A percentile compares a stretch with the other conserved stretches of the same genome.
Conservation (phyloP, 441 rosid genomes). For the Raphanus hybrid region DNA sequence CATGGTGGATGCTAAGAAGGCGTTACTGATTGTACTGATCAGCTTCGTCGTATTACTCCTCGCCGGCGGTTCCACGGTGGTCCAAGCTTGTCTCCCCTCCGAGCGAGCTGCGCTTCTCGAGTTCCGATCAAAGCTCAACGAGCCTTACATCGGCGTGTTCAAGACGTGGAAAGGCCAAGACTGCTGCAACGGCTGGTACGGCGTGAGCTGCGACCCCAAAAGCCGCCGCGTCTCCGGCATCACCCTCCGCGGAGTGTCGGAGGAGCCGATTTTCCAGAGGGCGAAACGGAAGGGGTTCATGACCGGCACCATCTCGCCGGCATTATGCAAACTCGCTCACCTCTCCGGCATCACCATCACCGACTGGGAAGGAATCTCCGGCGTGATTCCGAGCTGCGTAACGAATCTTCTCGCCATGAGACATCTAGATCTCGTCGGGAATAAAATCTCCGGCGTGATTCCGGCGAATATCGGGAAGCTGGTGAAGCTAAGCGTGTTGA, state of each 20-base stretch:
- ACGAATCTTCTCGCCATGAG: conserved; percentile 60
- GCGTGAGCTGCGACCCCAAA: conserved; percentile 72
- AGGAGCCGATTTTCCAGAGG: conserved; percentile 59
- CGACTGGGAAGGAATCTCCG: conserved; percentile 85
- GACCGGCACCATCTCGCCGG: conserved; percentile 64
- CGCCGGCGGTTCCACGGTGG: conserved; percentile 38
- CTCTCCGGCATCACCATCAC: conserved; percentile 66
- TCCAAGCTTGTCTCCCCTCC: conserved; percentile 60
- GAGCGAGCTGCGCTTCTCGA: conserved; percentile 71
- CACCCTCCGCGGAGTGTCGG: conserved; percentile 64
- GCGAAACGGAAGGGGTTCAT: conserved; percentile 55
- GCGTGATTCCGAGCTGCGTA: conserved; percentile 71
- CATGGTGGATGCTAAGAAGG: conserved; percentile 12
- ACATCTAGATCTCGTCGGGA: conserved; percentile 70
- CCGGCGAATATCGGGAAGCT: conserved; percentile 69
- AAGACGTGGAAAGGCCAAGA: conserved; percentile 73
- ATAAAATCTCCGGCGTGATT: conserved; percentile 62
- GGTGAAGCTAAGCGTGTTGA: conserved; percentile 56
- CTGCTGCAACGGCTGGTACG: conserved; percentile 89
- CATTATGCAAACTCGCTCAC: conserved; percentile 51
- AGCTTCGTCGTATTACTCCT: conserved; percentile 33
- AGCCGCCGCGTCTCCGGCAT: conserved; percentile 60
- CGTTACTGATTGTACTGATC: not conserved
- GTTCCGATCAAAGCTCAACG: conserved; percentile 68
- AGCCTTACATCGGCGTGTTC: conserved; percentile 77